phyloP scores from a whole-genome alignment of 129 eudicot genomes.

The Mikania micrantha region DNA sequence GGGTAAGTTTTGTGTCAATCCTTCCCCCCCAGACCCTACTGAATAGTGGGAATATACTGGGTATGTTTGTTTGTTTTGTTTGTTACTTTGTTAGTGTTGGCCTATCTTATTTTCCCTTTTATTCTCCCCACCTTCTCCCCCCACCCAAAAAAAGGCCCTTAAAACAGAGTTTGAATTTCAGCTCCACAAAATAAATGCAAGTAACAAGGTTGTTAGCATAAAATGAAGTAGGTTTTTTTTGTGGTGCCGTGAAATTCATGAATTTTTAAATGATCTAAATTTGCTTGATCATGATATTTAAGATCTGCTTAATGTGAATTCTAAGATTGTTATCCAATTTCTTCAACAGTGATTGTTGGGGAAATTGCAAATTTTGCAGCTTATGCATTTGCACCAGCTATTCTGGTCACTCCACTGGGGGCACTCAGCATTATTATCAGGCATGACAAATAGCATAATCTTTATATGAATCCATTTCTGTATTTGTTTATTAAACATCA shows the following conservation, averaged over 20 bases:
- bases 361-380: constrained; percentile 96
- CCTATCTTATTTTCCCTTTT: too few species aligned
- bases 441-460: constrained; percentile 31
- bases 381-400: constrained; percentile 97
- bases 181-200: too few species aligned
- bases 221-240: not conserved
- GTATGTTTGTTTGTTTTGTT: too few species aligned
- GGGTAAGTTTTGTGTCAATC: too few species aligned
- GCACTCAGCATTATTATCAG: constrained; percentile 97
- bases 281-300: not conserved
- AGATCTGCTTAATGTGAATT: constrained; percentile 18
- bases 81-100: too few species aligned
- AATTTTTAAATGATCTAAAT: not conserved
- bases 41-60: too few species aligned
- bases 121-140: too few species aligned
- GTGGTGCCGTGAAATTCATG: not conserved
- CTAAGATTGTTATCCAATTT: constrained; percentile 21
- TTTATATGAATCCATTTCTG: not conserved
- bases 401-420: constrained; percentile 95
- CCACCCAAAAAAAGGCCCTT: too few species aligned
- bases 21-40: too few species aligned
- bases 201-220: not conserved
- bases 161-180: too few species aligned
- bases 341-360: constrained; percentile 85
- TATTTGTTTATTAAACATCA: constrained; percentile 23